Percentiles rank a stretch among this genome's conserved stretches.
Conservation (phyloP, 2,329 filamentous ascomycete species). For the Beauveria medogensis region DNA sequence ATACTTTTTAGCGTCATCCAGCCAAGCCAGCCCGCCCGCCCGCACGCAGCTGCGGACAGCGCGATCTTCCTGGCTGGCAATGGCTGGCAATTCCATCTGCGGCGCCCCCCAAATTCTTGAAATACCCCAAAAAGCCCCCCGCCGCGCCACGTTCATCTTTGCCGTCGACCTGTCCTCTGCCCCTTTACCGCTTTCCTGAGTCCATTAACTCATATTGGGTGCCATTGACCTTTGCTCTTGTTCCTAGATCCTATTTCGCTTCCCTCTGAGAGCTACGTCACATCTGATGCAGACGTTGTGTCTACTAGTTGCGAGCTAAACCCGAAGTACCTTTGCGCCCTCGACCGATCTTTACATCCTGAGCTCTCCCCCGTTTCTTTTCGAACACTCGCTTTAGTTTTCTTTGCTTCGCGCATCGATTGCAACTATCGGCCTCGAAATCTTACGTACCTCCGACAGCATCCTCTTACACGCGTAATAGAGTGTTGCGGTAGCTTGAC, state of each 20-base stretch:
- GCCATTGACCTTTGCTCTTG: background rate
- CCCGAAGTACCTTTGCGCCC: background rate
- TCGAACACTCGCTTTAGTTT: background rate
- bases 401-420: background rate
- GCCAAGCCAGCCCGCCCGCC: background rate
- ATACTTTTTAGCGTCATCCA: background rate
- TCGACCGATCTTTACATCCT: background rate
- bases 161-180: background rate
- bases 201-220: background rate
- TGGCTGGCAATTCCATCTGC: background rate
- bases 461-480: background rate
- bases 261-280: background rate
- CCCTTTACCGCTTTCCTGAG: background rate
- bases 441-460: background rate
- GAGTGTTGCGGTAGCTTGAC: background rate
- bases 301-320: background rate
- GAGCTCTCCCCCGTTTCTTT: background rate
- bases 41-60: background rate
- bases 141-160: background rate
- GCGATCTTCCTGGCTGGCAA: background rate
- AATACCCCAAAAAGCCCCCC: conserved; percentile 4
- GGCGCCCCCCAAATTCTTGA: background rate
- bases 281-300: background rate
- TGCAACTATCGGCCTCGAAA: background rate
- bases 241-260: background rate